These are phyloP conservation scores for Monilinia fructicola DNA, from an alignment of 2,329 filamentous ascomycete genomes.

Conservation along the genomic window DNA sequence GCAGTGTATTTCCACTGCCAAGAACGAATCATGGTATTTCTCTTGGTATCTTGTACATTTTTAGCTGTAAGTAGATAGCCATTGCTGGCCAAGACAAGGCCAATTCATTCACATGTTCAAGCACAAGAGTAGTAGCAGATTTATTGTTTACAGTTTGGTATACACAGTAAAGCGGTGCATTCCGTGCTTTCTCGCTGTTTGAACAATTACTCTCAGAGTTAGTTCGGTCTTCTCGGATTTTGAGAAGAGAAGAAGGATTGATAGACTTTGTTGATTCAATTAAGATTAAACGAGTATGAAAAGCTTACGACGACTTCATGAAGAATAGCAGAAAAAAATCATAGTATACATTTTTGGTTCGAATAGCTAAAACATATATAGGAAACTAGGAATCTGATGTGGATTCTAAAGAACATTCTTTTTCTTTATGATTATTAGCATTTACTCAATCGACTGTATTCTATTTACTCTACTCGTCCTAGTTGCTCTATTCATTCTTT, in stretches of 20 bases:
- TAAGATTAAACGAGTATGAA: conserved; percentile 1
- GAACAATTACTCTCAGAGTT: too few species aligned
- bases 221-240: background rate
- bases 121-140: background rate
- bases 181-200: background rate
- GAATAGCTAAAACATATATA: background rate
- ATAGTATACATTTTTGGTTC: background rate
- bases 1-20: background rate
- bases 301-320: background rate
- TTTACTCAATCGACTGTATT: too few species aligned
- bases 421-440: too few species aligned
- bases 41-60: background rate
- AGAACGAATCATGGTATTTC: background rate
- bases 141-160: too few species aligned
- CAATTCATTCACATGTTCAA: conserved; percentile 3
- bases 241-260: too few species aligned
- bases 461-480: too few species aligned
- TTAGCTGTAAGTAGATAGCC: background rate
- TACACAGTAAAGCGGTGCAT: background rate
- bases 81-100: background rate
- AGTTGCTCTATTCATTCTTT: too few species aligned
- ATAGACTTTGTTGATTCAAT: background rate
- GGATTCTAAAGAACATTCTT: too few species aligned
- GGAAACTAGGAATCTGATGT: too few species aligned
- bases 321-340: background rate